Evolutionary conservation across 768 basidiomycete genomes (phyloP), one percentile per base, ranked within the genome.

Genomic region (Boletus rufocinnamomeus): DNA sequence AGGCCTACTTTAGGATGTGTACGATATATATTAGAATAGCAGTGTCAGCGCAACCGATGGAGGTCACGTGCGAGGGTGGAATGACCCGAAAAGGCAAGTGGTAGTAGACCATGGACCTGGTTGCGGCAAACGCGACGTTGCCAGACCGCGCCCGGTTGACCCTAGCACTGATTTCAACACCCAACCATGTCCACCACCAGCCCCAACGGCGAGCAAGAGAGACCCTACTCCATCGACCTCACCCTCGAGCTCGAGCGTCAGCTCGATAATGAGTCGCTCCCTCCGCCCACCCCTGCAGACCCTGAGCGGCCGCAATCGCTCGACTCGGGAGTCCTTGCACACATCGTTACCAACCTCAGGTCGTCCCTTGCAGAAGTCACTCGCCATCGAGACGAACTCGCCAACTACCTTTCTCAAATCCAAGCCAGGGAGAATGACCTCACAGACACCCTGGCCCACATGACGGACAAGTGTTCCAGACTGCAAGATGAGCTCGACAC

Each of bases 201-300:
- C 27, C 54, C 55, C 17, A 58, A 59, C 52, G 58, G 66, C 38
- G 48, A 56, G 23, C 63, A 64, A n/a, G 57, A 62, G 6, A 51
- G 70, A 50, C 76, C 76, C 2, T 74, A 66, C 49, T 90, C 89
- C 32, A 90, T 92, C 68, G 91, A 93, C 74, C 82, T 90, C 59
- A 83, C 84, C 49, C 81, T 93, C 60, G 89, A 90, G 65, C 84
- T 93, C 61, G 91, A 93, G 69, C 84, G 82, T 52, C 84, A 91
- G 73, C 82, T 93, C 41, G 79, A 85, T 46, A 78, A 80, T 67
- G 89, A 89, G 50, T 83, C 83, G 5, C 79, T 76, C 2, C 82
- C 84, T 5, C 77, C 82, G 2, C 80, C 79, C 46, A 77, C 79
- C 0, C 78, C 79, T 21, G 62, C 53, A 44, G 56, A 67, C 52